Base-by-base conservation (phyloP, 345 rosid genomes). In the Linum tenue region DNA sequence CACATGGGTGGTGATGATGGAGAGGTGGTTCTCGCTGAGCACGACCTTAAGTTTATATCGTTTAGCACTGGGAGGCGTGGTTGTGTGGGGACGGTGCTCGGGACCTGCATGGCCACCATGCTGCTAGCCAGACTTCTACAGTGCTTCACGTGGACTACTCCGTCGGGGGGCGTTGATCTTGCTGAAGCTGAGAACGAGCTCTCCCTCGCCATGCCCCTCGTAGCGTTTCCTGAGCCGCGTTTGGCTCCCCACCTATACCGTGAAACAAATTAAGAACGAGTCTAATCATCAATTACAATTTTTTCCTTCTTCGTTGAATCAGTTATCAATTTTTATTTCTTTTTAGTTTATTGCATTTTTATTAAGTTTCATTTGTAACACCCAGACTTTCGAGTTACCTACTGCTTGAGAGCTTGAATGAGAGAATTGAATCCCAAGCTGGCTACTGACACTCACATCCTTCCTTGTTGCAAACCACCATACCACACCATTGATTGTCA, bases 1-100 rank as follows among this genome's bases (percentile, higher is more conserved):
- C 79, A 78, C 43, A 58, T 78, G 2, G 1, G n/a, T 31, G 62
- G 5, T 14, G 55, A 44, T 36, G 55, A 62, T 48, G 15, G 44
- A 5, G 64, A 62, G 4, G 71, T 71, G 63, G 38, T 42, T 7
- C 56, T 78, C 11, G 53, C 72, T 10, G 82, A 75, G 11, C 70
- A 59, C 1, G 43, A 69, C 12, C 43, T 69, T 7, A 44, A 53
- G 12, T 69, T 69, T 51, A 17, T 69, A n/a, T 69, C 72, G 10
- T 69, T 69, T 10, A 69, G 72, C 51, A 62, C 60, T 5, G 72
- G 72, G 3, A 62, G 72, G 7, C 65, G 72, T 5, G 66, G 72
- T 36, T 69, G 72, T 55, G 7, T 36, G 6, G 72, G 60, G 37
- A 37, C 39, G 36, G 2, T 15, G 2, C 58, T 68, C 5, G 71